Percentiles rank a stretch among this genome's conserved stretches.
phyloP scores from a whole-genome alignment of 78 protist genomes.

The Cavenderia fasciculata region DNA sequence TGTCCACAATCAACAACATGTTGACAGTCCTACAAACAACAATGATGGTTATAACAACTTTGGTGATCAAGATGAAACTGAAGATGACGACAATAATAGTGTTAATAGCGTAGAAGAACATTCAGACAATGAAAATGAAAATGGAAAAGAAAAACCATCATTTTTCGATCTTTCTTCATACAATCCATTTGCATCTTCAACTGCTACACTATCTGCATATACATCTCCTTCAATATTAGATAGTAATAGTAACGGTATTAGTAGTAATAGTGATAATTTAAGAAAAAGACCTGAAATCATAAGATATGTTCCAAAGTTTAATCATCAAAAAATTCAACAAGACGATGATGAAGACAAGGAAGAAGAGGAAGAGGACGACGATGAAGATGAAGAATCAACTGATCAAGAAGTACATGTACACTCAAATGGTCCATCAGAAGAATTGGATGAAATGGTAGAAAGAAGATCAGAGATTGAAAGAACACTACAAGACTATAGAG shows the following conservation, averaged over 20 bases:
- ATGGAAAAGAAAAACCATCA: not conserved
- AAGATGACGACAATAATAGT: not conserved
- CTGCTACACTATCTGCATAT: not conserved
- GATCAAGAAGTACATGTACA: not conserved
- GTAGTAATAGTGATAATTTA: no score
- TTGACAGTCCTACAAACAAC: not conserved
- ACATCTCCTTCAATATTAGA: not conserved
- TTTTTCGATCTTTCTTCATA: not conserved
- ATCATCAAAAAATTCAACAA: not conserved
- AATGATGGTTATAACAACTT: no score
- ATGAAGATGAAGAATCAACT: not conserved
- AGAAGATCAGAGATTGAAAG: conserved; percentile 29
- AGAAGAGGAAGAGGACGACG: not conserved
- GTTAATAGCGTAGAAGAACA: conserved; percentile 20
- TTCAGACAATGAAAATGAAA: not conserved
- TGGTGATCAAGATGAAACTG: not conserved
- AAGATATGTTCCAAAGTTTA: conserved; percentile 9
- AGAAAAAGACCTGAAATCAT: conserved; percentile 20
- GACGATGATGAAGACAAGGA: not conserved
- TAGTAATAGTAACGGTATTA: conserved; percentile 24
- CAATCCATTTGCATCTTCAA: not conserved
- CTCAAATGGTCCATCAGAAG: not conserved
- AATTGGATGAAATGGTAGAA: conserved; percentile 15
- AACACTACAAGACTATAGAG: conserved; percentile 10
- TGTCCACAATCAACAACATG: not conserved